Evolutionary conservation across 2,329 filamentous ascomycete genomes (phyloP).

Genomic region (Chalaropsis ovoidea): DNA sequence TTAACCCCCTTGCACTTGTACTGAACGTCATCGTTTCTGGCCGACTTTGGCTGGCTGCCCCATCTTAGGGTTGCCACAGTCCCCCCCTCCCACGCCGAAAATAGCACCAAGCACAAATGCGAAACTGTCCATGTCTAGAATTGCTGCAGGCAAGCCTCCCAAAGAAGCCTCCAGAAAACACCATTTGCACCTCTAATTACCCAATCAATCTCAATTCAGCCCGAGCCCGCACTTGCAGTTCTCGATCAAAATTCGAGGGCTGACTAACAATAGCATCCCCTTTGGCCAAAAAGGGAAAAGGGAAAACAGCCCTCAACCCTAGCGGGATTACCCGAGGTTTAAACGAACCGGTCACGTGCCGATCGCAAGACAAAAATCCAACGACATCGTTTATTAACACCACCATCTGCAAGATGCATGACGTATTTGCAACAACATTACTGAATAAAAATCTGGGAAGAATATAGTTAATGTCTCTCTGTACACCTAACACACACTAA

Average conservation of each 20-base stretch:
- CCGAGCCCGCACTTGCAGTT: background rate
- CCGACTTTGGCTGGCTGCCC: background rate
- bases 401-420: background rate
- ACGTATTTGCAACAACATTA: background rate
- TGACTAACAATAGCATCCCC: background rate
- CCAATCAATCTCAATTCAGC: no score
- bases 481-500: no score
- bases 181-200: background rate
- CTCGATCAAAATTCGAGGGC: background rate
- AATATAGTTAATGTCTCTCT: no score
- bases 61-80: background rate
- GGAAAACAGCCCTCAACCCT: background rate
- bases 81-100: background rate
- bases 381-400: conserved; percentile 15
- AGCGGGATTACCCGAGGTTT: background rate
- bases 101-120: background rate
- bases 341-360: background rate
- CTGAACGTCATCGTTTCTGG: no score
- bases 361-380: conserved; percentile 1
- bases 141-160: background rate
- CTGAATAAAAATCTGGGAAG: background rate
- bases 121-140: background rate
- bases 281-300: background rate
- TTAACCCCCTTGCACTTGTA: no score
- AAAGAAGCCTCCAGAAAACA: background rate